Percentiles rank a stretch among this genome's conserved stretches.
phyloP scores from a whole-genome alignment of 257 asterid genomes.

The Petunia axillaris region DNA sequence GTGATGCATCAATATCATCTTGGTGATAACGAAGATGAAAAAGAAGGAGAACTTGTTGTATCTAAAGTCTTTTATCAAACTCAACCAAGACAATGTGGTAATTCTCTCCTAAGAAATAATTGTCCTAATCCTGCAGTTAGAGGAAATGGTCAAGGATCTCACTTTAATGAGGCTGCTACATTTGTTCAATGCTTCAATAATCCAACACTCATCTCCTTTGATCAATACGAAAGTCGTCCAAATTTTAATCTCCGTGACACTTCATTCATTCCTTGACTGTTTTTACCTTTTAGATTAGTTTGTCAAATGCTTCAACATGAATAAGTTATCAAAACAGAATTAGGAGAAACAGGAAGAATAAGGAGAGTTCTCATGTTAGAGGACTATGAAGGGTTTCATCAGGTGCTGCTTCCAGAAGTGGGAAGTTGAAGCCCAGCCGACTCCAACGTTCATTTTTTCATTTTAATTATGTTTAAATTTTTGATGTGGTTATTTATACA shows the following conservation, averaged over 20 bases:
- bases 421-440: background rate
- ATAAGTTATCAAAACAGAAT: background rate
- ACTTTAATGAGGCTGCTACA: slow-evolving; percentile 19
- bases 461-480: slow-evolving; percentile 10
- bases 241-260: slow-evolving; percentile 25
- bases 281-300: slow-evolving; percentile 12
- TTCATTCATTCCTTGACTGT: slow-evolving; percentile 32
- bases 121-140: slow-evolving; percentile 27
- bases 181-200: slow-evolving; percentile 35
- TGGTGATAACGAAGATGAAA: slow-evolving; percentile 54
- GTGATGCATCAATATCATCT: slow-evolving; percentile 60
- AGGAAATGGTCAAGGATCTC: slow-evolving; percentile 25
- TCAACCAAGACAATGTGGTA: slow-evolving; percentile 52
- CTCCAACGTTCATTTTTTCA: background rate
- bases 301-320: background rate
- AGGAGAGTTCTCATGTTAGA: background rate
- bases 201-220: slow-evolving; percentile 47
- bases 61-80: slow-evolving; percentile 55
- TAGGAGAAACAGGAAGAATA: slow-evolving; percentile 17
- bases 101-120: slow-evolving; percentile 28
- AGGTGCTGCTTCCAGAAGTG: background rate
- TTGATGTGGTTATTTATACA: slow-evolving; percentile 20
- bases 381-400: background rate
- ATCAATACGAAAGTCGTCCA: slow-evolving; percentile 34
- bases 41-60: slow-evolving; percentile 51